Conservation (phyloP, 176 grass and related monocot species). For the Carex pumila region DNA sequence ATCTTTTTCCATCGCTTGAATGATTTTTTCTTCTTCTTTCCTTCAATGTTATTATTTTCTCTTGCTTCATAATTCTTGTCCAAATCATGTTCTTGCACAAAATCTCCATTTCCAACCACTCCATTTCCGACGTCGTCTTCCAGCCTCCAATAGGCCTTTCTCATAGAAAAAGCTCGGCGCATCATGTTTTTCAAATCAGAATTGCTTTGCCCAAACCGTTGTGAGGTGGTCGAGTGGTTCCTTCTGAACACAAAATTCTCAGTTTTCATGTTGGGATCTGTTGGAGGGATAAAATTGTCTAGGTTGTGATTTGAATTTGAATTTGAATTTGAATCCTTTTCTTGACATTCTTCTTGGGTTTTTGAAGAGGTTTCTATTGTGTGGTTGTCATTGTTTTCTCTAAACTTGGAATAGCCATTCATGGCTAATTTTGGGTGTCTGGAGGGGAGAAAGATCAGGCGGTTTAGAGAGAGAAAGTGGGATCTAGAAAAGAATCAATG, state of each 20-base stretch:
- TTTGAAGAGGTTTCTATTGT: background rate
- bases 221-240: constrained; percentile 13
- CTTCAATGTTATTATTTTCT: background rate
- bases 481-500: background rate
- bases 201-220: background rate
- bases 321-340: background rate
- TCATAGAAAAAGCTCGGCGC: constrained; percentile 13
- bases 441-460: background rate
- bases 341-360: constrained; percentile 4
- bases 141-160: constrained; percentile 13
- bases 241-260: background rate
- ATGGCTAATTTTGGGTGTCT: constrained; percentile 11
- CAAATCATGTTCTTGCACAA: background rate
- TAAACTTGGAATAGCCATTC: constrained; percentile 25
- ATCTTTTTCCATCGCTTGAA: constrained; percentile 18
- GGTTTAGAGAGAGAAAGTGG: background rate
- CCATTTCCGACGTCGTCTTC: background rate
- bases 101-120: background rate
- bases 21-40: constrained; percentile 18
- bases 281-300: background rate
- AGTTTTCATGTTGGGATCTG: constrained; percentile 9
- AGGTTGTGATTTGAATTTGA: background rate
- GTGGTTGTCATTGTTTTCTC: constrained; percentile 2
- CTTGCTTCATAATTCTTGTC: background rate
- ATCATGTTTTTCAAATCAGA: constrained; percentile 19